These are phyloP conservation scores for Sextonia rubra DNA, from an alignment of 164 flowering plant species.

Conservation along the genomic window DNA sequence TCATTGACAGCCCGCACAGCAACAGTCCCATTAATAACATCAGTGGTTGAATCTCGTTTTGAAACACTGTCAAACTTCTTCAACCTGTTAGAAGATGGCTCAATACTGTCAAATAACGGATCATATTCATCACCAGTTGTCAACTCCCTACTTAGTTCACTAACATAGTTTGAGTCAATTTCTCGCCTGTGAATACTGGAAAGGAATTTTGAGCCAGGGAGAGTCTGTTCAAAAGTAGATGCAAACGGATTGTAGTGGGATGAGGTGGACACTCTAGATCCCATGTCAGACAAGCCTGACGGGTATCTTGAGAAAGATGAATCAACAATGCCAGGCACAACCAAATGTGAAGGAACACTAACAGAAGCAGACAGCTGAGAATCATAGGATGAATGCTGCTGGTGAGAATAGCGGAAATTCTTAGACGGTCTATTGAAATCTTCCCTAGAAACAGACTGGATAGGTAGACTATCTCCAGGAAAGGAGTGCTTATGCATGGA, in stretches of 20 bases:
- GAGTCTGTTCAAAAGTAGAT: constrained; percentile 63
- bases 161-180: constrained; percentile 21
- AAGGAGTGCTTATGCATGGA: constrained; percentile 20
- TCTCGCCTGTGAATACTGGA: constrained; percentile 33
- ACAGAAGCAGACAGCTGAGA: constrained; percentile 22
- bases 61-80: constrained; percentile 31
- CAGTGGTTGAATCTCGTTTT: constrained; percentile 20
- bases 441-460: constrained; percentile 21
- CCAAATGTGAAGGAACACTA: constrained; percentile 17
- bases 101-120: constrained; percentile 83
- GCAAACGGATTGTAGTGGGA: constrained; percentile 64
- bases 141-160: constrained; percentile 17
- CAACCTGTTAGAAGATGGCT: constrained; percentile 44
- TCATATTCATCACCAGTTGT: constrained; percentile 62
- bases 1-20: constrained; percentile 19
- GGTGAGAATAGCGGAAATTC: constrained; percentile 24
- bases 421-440: constrained; percentile 14
- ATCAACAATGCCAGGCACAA: constrained; percentile 22
- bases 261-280: constrained; percentile 34
- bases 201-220: constrained; percentile 36
- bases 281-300: constrained; percentile 35
- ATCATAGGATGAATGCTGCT: constrained; percentile 24
- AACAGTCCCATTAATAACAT: constrained; percentile 6
- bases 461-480: constrained; percentile 17
- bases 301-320: constrained; percentile 24